Evolutionary conservation across 495 filamentous ascomycete species (phyloP).

Genomic region (Podospora tetraspora): DNA sequence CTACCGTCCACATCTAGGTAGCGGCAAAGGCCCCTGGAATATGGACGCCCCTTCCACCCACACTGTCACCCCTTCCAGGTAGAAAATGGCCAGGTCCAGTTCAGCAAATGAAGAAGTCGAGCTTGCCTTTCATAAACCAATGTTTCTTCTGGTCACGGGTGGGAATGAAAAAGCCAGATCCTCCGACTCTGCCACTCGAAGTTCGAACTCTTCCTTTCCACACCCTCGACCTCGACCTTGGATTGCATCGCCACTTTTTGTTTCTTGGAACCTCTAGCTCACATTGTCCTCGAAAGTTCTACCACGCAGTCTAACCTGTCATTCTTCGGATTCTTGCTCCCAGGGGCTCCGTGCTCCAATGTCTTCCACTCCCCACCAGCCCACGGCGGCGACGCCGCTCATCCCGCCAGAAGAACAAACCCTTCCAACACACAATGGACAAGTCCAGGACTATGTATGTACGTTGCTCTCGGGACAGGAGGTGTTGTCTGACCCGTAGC

Average conservation of each 20-base stretch:
- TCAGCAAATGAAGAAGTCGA: neutral
- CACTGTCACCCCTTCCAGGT: neutral
- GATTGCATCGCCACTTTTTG: neutral
- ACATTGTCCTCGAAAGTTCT: neutral
- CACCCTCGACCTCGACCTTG: neutral
- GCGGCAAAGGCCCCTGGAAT: neutral
- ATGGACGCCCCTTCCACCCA: neutral
- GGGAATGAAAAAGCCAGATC: neutral
- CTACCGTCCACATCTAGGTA: neutral
- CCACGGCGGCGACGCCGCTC: neutral
- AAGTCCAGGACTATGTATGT: slow-evolving; percentile 34
- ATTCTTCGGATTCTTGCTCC: neutral
- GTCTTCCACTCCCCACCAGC: neutral
- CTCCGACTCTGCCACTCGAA: neutral
- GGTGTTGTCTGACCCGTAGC: slow-evolving; percentile 11
- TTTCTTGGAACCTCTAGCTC: neutral
- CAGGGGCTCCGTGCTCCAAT: neutral
- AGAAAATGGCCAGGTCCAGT: neutral
- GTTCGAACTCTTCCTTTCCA: neutral
- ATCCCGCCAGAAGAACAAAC: neutral
- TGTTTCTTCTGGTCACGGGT: neutral
- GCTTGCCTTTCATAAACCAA: neutral
- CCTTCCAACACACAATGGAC: neutral
- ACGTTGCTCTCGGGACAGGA: neutral
- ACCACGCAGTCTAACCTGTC: neutral